phyloP scores from a whole-genome alignment of 2,329 filamentous ascomycete genomes.

The Scedosporium minutisporum region DNA sequence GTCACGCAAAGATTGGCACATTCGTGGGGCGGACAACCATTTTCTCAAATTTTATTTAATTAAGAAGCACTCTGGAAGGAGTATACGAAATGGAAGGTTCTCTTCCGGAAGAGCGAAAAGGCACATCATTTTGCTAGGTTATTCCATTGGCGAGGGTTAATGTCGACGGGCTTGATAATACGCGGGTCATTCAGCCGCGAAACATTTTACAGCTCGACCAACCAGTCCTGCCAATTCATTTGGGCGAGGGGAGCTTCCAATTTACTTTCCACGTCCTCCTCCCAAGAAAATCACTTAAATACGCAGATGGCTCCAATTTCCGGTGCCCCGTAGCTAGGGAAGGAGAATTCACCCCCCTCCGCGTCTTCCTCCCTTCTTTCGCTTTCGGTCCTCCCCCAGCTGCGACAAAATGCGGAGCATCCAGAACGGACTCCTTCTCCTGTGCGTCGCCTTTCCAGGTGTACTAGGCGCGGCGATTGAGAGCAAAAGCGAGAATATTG shows the following conservation, averaged over 20 bases:
- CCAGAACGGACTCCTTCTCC: background rate
- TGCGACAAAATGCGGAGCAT: background rate
- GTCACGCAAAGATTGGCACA: background rate
- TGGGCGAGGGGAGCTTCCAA: background rate
- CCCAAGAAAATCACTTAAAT: background rate
- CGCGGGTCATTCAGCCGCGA: background rate
- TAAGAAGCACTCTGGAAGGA: background rate
- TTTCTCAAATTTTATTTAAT: background rate
- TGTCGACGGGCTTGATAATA: background rate
- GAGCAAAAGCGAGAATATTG: background rate
- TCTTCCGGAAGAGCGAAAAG: background rate
- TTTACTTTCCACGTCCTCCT: background rate
- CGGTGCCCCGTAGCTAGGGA: background rate
- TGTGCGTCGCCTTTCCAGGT: slow-evolving; percentile 1
- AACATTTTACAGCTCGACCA: background rate
- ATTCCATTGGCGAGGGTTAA: background rate
- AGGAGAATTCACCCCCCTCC: background rate
- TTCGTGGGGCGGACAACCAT: background rate
- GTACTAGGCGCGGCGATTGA: background rate
- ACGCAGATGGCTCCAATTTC: background rate
- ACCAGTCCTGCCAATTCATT: background rate
- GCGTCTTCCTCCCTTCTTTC: background rate
- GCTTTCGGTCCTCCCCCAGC: background rate
- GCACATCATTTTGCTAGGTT: background rate
- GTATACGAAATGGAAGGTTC: background rate